phyloP scores from a whole-genome alignment of 805 yeast species.

The Cyberlindnera xylosilytica region DNA sequence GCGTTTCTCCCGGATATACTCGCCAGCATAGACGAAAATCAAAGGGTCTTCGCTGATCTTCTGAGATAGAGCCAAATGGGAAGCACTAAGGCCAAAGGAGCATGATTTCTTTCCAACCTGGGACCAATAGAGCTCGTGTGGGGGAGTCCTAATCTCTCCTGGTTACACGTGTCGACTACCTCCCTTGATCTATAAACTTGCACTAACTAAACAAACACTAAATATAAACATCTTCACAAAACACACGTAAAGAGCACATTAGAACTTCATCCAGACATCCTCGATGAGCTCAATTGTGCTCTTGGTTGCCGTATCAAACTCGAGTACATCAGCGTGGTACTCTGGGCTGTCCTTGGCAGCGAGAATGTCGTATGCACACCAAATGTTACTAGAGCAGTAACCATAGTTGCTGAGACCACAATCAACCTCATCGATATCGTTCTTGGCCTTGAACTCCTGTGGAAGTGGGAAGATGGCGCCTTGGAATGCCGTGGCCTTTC shows the following conservation, averaged over 20 bases:
- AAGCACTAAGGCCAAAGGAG: too few species aligned
- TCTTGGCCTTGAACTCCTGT: conserved; percentile 15
- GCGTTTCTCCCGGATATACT: too few species aligned
- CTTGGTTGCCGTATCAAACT: conserved; percentile 5
- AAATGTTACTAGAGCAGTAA: conserved; percentile 12
- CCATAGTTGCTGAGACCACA: conserved; percentile 11
- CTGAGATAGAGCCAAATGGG: too few species aligned
- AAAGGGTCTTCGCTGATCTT: too few species aligned
- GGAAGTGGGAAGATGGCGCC: conserved; percentile 18
- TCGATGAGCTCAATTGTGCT: conserved; percentile 4
- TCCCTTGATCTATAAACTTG: too few species aligned
- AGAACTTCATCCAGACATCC: conserved; percentile 9
- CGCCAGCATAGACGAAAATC: too few species aligned
- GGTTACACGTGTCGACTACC: too few species aligned
- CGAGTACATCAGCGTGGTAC: conserved; percentile 10
- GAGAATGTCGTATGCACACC: conserved; percentile 21
- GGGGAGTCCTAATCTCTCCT: too few species aligned
- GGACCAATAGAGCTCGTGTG: too few species aligned
- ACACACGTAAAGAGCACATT: neutral
- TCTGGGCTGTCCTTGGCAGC: conserved; percentile 13
- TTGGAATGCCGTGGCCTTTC: conserved; percentile 7
- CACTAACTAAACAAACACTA: too few species aligned
- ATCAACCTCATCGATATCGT: conserved; percentile 15
- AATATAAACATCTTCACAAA: neutral
- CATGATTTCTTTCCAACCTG: too few species aligned